Conservation (phyloP, 148 eudicot species). For the Camellia lanceoleosa region DNA sequence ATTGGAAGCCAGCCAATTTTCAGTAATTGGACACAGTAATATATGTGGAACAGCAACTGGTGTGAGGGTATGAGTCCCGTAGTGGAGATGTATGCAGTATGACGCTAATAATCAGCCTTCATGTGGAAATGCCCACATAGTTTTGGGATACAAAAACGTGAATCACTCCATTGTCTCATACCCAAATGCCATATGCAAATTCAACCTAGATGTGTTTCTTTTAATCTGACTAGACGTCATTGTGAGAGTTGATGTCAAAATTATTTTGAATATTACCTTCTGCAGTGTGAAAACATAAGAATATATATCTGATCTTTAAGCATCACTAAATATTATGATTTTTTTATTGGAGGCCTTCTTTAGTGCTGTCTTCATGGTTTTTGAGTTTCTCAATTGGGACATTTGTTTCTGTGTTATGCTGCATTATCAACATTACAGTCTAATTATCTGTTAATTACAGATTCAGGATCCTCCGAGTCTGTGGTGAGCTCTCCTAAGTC, state of each 20-base stretch:
- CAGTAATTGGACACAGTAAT: background rate
- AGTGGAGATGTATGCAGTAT: background rate
- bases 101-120: background rate
- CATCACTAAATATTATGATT: constrained; percentile 3
- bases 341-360: background rate
- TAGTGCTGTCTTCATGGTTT: background rate
- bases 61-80: background rate
- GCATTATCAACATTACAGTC: background rate
- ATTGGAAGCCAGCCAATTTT: background rate
- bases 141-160: background rate
- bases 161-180: no score
- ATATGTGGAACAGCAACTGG: background rate
- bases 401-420: background rate
- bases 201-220: background rate
- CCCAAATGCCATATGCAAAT: background rate
- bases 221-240: background rate
- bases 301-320: background rate
- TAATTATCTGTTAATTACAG: constrained; percentile 1
- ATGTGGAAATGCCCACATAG: background rate
- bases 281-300: background rate
- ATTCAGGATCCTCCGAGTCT: constrained; percentile 20
- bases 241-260: background rate
- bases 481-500: constrained; percentile 21
- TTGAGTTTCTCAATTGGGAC: background rate
- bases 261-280: no score